Base-by-base conservation (phyloP, 2,329 filamentous ascomycete genomes). In the Penicillium italicum region DNA sequence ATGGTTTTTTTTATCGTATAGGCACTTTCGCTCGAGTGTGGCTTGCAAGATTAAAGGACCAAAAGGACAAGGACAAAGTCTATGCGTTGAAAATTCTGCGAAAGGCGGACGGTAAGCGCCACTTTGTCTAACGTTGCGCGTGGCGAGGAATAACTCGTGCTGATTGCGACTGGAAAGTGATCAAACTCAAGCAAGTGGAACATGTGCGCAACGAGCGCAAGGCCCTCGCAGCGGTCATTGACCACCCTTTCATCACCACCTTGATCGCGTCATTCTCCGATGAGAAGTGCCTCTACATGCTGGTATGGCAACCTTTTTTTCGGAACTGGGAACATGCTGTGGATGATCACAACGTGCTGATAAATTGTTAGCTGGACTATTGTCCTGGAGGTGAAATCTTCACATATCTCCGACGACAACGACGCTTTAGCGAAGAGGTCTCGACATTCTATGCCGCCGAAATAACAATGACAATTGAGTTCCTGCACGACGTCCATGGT, bases 381-480 rank as follows among this genome's bases (percentile, higher is more conserved):
- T 87, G 84, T 69, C 85, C 85, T 47, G 85, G 85, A 47, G 85
- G 85, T 60, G 85, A 87, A 71, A 82, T 87, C 49, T 87, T 87
- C 69, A 85, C 80, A 56, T 87, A 86, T 68, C 76, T 87, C 30
- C 79, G 85, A 62, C 77, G 83, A 65, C 81, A 83, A 42, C 78
- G 82, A 58, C 79, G 83, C 58, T 87, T 87, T 70, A 83, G 84
- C 68, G 82, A 85, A 66, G 73, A 79, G 3, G 86, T 83, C 0
- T 81, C 84, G 14, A 81, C 80, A 64, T 86, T 87, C 71, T 87
- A 87, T 69, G 85, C 82, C 22, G 85, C 84, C 26, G 85, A 87
- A 66, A 87, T 87, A 51, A 82, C 84, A 14, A 74, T 87, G 56
- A 85, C 86, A 57, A 73, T 87, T 49, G 84, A 86, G 60, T 87